Conservation (phyloP, 2,329 filamentous ascomycete species). For the Tolypocladium amazonense region DNA sequence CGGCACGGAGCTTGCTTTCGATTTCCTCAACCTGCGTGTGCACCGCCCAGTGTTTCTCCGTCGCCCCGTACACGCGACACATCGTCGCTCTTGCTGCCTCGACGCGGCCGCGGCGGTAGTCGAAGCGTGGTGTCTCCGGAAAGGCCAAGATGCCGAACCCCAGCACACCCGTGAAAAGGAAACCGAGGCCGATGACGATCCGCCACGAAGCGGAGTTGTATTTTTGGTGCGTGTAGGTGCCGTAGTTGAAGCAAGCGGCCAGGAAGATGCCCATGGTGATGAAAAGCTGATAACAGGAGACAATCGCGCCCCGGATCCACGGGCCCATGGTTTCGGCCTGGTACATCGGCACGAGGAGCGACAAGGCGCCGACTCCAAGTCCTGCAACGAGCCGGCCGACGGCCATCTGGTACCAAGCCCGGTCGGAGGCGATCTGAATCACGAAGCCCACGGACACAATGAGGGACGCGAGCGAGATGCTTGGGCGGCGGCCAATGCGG, state of each 20-base stretch:
- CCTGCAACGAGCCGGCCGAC: slow-evolving; percentile 55
- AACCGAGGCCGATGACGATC: slow-evolving; percentile 45
- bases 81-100: slow-evolving; percentile 37
- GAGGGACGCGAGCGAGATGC: slow-evolving; percentile 50
- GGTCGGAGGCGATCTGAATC: slow-evolving; percentile 49
- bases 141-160: slow-evolving; percentile 38
- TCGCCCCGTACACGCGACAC: slow-evolving; percentile 35
- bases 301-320: slow-evolving; percentile 54
- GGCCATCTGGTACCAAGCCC: slow-evolving; percentile 54
- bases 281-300: slow-evolving; percentile 60
- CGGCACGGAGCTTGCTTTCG: slow-evolving; percentile 39
- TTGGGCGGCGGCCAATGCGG: slow-evolving; percentile 49
- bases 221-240: slow-evolving; percentile 37
- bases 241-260: slow-evolving; percentile 51
- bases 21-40: slow-evolving; percentile 43
- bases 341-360: slow-evolving; percentile 60
- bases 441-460: slow-evolving; percentile 55
- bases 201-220: slow-evolving; percentile 45
- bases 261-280: slow-evolving; percentile 60
- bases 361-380: slow-evolving; percentile 55
- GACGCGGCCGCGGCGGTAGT: slow-evolving; percentile 34
- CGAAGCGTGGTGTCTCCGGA: slow-evolving; percentile 41
- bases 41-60: slow-evolving; percentile 31
- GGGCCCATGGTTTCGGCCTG: slow-evolving; percentile 60
- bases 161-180: slow-evolving; percentile 37